Percentiles rank a stretch among this genome's conserved stretches.
phyloP scores from a whole-genome alignment of 768 basidiomycete genomes.

The Termitomyces sp. region DNA sequence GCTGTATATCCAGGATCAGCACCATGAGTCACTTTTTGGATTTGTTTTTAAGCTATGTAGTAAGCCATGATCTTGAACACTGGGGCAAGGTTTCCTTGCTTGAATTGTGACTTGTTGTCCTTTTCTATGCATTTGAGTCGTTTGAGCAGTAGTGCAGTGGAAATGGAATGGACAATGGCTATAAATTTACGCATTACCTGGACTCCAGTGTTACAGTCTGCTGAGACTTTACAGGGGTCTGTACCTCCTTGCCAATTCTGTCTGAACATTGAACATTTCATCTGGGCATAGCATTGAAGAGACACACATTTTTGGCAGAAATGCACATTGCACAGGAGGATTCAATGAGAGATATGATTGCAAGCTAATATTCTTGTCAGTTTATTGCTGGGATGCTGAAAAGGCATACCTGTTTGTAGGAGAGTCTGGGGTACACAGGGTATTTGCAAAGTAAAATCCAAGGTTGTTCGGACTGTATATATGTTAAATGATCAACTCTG shows the following conservation, averaged over 20 bases:
- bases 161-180: background rate
- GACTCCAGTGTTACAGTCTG: constrained; percentile 43
- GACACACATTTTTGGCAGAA: constrained; percentile 11
- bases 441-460: constrained; percentile 18
- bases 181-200: constrained; percentile 24
- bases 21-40: background rate
- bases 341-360: constrained; percentile 3
- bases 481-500: background rate
- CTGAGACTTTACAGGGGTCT: constrained; percentile 17
- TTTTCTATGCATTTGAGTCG: background rate
- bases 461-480: constrained; percentile 22
- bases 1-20: no score
- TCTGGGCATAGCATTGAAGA: background rate
- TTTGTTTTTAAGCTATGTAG: background rate
- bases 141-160: background rate
- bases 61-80: background rate
- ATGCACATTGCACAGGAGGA: constrained; percentile 10
- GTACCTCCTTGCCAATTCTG: constrained; percentile 18
- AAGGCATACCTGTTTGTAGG: constrained; percentile 19
- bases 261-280: background rate
- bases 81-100: background rate
- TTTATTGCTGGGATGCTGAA: background rate
- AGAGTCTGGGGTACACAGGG: constrained; percentile 20
- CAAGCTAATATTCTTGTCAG: background rate
- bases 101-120: background rate